Evolutionary conservation across 164 flowering plant genomes (phyloP).

Genomic region (Stephania cephalantha): DNA sequence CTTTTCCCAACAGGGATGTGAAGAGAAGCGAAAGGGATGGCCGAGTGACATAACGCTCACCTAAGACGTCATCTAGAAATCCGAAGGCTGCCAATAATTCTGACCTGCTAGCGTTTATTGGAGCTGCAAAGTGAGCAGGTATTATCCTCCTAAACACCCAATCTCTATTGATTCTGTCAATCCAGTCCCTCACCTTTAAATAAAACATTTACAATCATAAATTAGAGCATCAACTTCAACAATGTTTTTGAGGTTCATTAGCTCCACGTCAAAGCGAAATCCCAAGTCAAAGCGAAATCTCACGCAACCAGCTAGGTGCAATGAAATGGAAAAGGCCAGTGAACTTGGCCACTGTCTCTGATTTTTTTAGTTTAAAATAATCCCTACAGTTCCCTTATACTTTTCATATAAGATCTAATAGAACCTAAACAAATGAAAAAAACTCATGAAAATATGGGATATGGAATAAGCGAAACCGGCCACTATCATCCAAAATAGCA

Average conservation of each 20-base stretch:
- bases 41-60: slow-evolving; percentile 55
- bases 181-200: slow-evolving; percentile 79
- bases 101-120: slow-evolving; percentile 70
- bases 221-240: background rate
- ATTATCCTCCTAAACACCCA: slow-evolving; percentile 90
- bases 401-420: background rate
- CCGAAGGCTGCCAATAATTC: slow-evolving; percentile 87
- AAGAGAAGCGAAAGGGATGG: slow-evolving; percentile 74
- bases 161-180: slow-evolving; percentile 61
- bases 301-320: too few relatives aligned
- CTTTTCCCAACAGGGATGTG: slow-evolving; percentile 76
- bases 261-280: too few relatives aligned
- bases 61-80: slow-evolving; percentile 86
- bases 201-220: background rate
- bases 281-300: too few relatives aligned
- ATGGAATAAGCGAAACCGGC: too few relatives aligned
- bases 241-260: background rate
- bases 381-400: background rate
- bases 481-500: too few relatives aligned
- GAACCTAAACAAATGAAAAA: background rate
- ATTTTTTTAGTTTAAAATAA: too few relatives aligned
- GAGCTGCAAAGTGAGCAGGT: slow-evolving; percentile 94
- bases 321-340: too few relatives aligned
- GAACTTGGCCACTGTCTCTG: too few relatives aligned
- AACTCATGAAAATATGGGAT: background rate